Evolutionary conservation across 208 protist genomes (phyloP), one percentile per base, ranked within the genome.

Genomic region (Wallacemonas sp.): DNA sequence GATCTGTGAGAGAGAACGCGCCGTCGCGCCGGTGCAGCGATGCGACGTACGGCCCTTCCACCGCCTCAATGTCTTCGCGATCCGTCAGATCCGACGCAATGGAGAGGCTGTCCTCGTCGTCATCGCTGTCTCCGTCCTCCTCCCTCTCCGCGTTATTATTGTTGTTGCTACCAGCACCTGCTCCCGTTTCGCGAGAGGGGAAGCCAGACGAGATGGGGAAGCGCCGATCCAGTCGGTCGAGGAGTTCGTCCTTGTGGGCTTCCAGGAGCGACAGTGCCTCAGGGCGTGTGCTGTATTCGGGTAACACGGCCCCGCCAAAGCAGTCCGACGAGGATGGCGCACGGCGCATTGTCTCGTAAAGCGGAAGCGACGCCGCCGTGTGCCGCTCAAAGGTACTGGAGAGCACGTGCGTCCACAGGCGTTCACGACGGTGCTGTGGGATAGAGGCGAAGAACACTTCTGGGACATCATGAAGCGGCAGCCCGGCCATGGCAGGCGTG

Each of bases 401-500:
- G 21, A 47, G 16, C n/a, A 29, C 56, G 49, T 54, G 65, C 23
- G 46, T 41, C 33, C 57, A 66, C 66, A 46, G 33, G 62, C 52
- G 66, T 14, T 56, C 47, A 26, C 70, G 64, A 5, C 78, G 65
- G 30, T 69, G 61, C 19, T 4, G 21, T 23, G 62, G 47, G 19
- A 85, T 69, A 36, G 19, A 41, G 32, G 8, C 27, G 61, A 85
- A 85, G 66, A 68, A 81, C 29, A 69, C 54, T 52, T 79, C 67
- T n/a, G 54, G 58, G 30, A 48, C 75, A 48, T 85, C 80, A n/a
- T 34, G 68, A 16, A 85, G 36, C 27, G 69, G 44, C 12, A 78
- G 26, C 16, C 38, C 34, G 24, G 74, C 75, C 23, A 85, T 67
- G 54, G 68, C 70, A 24, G 58, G 12, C 46, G 70, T 81, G 71